Evolutionary conservation across 2,329 filamentous ascomycete species (phyloP).

Genomic region (Venturia carpophila): DNA sequence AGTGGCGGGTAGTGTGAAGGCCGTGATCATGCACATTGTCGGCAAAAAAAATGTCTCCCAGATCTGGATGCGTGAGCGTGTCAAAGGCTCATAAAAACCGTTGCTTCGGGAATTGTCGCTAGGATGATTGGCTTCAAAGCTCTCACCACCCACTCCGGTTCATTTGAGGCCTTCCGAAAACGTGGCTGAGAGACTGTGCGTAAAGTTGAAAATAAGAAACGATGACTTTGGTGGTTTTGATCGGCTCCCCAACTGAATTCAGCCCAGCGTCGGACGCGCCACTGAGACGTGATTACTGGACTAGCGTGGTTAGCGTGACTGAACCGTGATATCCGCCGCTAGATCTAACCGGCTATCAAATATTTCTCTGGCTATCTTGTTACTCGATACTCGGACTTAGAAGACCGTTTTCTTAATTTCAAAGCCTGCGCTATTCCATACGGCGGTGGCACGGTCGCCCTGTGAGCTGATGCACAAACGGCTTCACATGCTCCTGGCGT

Average conservation of each 20-base stretch:
- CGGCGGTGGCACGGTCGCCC: not conserved
- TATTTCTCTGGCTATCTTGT: no score
- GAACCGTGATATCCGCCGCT: not conserved
- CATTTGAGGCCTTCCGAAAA: not conserved
- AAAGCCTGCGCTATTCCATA: no score
- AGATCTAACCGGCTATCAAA: not conserved
- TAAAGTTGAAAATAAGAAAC: not conserved
- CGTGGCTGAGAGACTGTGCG: not conserved
- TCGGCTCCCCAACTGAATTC: not conserved
- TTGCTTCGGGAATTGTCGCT: not conserved
- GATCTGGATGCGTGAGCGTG: not conserved
- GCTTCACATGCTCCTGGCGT: not conserved
- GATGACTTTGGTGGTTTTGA: not conserved
- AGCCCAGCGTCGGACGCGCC: not conserved
- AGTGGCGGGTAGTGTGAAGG: not conserved
- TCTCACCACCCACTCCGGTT: not conserved
- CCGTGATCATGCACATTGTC: not conserved
- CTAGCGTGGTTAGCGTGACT: not conserved
- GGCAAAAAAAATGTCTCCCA: not conserved
- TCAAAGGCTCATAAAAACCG: not conserved
- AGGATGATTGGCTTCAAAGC: not conserved
- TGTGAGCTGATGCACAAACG: not conserved
- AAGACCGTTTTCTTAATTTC: not conserved
- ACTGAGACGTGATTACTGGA: not conserved
- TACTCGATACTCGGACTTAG: not conserved